Evolutionary conservation across 345 rosid species (phyloP), one percentile per base, ranked within the genome.

Genomic region (Euphorbia lathyris): DNA sequence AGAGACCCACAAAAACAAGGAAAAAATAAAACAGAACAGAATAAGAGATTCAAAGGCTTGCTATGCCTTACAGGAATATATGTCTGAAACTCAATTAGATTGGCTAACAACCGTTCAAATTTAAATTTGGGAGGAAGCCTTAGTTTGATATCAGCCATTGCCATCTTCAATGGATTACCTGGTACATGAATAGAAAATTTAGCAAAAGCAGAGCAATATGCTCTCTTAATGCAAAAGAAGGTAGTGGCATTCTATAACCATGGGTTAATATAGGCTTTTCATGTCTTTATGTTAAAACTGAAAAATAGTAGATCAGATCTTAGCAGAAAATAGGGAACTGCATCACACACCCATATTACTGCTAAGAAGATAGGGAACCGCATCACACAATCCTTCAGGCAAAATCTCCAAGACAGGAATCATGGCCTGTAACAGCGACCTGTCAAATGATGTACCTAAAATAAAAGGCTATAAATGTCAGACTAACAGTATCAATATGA

Each of bases 151-250:
- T 77, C 79, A 72, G 82, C 86, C 72, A 74, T 71, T 68, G 91
- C 91, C 93, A 94, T 87, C 84, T 91, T 89, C 74, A 88, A 1
- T 9, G 96, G 97, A 74, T 91, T 85, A 56, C 96, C 97, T 91
- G 79, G 34, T 30, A 59, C 40, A 83, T 19, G 16, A 77, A 34
- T 68, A 67, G 1, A 47, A 74, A 61, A 45, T 68, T 55, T 43
- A 27, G 60, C 32, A 29, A 38, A 0, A 36, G 6, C 8, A 13
- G 3, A 59, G 58, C 40, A 60, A 67, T 26, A 23, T 64, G 32
- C 25, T 34, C 29, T 64, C 38, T 45, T 32, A 2, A 12, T 47
- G 22, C 38, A 45, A 64, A 27, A 50, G 23, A 45, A 47, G 42
- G 57, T 19, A 47, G 9, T 10, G 38, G 40, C 36, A 45, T 36